phyloP scores from a whole-genome alignment of 345 rosid species.

The Pugionium dolabratum region DNA sequence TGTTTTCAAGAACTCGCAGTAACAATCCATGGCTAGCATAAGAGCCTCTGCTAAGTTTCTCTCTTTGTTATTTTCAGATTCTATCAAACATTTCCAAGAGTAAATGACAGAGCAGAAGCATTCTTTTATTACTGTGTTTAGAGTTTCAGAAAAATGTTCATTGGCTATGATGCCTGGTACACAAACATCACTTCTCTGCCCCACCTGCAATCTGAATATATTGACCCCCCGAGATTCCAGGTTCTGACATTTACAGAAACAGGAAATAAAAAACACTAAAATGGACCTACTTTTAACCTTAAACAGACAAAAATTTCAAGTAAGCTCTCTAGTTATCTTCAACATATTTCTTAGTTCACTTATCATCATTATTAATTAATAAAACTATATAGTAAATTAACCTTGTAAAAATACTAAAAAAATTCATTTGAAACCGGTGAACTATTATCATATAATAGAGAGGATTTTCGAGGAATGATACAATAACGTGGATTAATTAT shows the following conservation, averaged over 20 bases:
- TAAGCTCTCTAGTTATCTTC: neutral
- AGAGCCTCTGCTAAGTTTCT: constrained; percentile 23
- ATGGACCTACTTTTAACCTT: neutral
- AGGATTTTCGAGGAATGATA: too few relatives aligned
- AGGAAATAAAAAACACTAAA: neutral
- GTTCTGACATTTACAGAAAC: constrained; percentile 5
- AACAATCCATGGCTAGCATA: constrained; percentile 9
- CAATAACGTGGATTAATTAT: too few relatives aligned
- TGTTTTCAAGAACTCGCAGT: neutral
- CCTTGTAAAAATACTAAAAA: too few relatives aligned
- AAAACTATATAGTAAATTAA: too few relatives aligned
- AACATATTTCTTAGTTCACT: neutral
- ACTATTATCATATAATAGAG: too few relatives aligned
- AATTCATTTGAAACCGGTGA: too few relatives aligned
- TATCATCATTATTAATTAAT: too few relatives aligned
- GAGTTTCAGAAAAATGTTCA: neutral
- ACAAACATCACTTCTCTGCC: neutral
- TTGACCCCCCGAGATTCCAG: constrained; percentile 1
- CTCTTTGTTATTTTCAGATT: constrained; percentile 34
- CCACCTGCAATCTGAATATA: neutral
- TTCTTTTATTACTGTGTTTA: neutral
- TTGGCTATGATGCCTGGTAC: constrained; percentile 11
- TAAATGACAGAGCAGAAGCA: neutral
- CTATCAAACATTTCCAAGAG: constrained; percentile 30
- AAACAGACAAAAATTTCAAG: neutral